Base-by-base conservation (phyloP, 441 rosid species). In the Erodium chrysanthum region DNA sequence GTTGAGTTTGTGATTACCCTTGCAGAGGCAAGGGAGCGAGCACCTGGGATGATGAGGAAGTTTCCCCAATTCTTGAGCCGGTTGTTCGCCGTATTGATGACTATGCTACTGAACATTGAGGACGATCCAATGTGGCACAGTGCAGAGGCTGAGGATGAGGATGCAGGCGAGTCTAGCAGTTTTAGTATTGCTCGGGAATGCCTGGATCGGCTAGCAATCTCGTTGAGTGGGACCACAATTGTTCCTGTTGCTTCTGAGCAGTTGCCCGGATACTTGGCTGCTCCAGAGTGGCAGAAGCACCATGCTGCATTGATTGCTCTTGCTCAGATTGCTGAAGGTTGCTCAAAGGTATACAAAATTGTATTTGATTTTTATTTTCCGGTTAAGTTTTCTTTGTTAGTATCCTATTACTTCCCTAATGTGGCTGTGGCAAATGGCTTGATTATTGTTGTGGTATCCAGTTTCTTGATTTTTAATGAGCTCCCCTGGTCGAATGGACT, bases 281-380 rank as follows among this genome's bases (percentile, higher is more conserved):
- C 99, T 52, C 84, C 97, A 0, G 97, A 95, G 71, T 95, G 99
- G 99, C 92, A 91, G 82, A 95, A 91, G 68, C 99, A 95, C 66
- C 99, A 91, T 58, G 99, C 99, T 25, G 94, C 97, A 3, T 82
- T 95, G 72, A 88, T 95, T 78, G 96, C 97, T 0, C 88, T 95
- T 60, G 97, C 99, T 52, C 99, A 95, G 84, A 90, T 95, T 77
- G 99, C 99, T n/a, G 99, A 95, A 83, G 99, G 99, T 71, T 95
- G 99, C 71, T 78, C 96, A 14, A 88, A 85, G 88, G 96, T 87
- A 77, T 58, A 3, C 1, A 0, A 37, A 48, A n/a, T 97, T n/a
- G 97, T 7, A 37, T 37, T 0, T 1, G 2, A 29, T 29, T 29
- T 1, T 29, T 29, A 29, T 29, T 37, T 37, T 37, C 11, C 1